phyloP scores from a whole-genome alignment of 371 early-diverging fungal genomes.

The Mucor piriformis region DNA sequence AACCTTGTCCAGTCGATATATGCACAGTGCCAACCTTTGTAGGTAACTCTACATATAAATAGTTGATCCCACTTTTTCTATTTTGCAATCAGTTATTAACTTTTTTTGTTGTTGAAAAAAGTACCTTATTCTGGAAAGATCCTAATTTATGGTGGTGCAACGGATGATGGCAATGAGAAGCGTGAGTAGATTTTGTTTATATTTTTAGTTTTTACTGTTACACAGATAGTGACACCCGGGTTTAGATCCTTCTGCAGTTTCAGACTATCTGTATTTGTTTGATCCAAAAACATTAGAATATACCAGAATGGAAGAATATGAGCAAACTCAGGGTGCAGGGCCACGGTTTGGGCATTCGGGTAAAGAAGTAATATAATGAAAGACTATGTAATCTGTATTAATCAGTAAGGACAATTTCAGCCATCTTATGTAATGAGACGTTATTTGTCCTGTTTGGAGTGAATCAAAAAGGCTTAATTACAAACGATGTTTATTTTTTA shows the following conservation, averaged over 20 bases:
- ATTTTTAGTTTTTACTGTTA: not conserved
- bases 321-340: constrained; percentile 16
- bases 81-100: not conserved
- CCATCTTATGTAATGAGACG: constrained; percentile 14
- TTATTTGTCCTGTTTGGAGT: constrained; percentile 22
- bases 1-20: constrained; percentile 11
- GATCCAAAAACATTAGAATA: constrained; percentile 23
- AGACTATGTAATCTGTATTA: no score
- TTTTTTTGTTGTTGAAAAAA: no score
- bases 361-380: not conserved
- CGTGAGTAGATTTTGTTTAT: constrained; percentile 1
- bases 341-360: constrained; percentile 24
- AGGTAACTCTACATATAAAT: not conserved
- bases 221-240: not conserved
- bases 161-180: constrained; percentile 10
- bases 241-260: constrained; percentile 9
- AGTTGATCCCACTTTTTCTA: no score
- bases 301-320: constrained; percentile 4
- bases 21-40: constrained; percentile 23
- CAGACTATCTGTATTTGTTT: constrained; percentile 23
- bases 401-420: no score
- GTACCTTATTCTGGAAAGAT: constrained; percentile 21
- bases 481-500: constrained; percentile 19
- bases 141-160: constrained; percentile 24
- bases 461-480: constrained; percentile 8